A percentile compares a stretch with the other conserved stretches of the same genome.
Conservation (phyloP, 495 filamentous ascomycete genomes). For the Delitschia confertaspora region DNA sequence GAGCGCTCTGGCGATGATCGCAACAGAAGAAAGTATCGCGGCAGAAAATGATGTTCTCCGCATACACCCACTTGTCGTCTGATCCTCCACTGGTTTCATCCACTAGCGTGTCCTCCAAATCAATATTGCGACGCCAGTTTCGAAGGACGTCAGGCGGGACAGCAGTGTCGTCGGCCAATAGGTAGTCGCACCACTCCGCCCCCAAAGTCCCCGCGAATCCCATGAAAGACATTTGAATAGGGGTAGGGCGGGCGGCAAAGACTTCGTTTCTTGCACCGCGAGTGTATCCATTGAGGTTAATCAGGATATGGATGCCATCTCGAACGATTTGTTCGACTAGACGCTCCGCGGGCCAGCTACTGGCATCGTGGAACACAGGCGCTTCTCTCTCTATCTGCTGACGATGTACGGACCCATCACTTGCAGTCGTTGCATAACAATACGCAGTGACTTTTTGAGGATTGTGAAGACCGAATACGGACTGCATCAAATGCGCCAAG, state of each 20-base stretch:
- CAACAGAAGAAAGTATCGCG: slow-evolving; percentile 98
- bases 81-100: slow-evolving; percentile 59
- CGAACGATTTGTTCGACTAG: slow-evolving; percentile 81
- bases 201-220: slow-evolving; percentile 94
- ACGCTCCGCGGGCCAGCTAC: slow-evolving; percentile 73
- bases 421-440: slow-evolving; percentile 94
- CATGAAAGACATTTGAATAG: slow-evolving; percentile 99
- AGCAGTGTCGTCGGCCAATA: slow-evolving; percentile 81
- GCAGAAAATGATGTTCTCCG: slow-evolving; percentile 91
- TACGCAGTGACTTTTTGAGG: slow-evolving; percentile 65
- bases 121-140: slow-evolving; percentile 63
- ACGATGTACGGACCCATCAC: slow-evolving; percentile 84
- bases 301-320: slow-evolving; percentile 93
- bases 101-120: slow-evolving; percentile 58
- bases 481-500: slow-evolving; percentile 95
- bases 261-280: slow-evolving; percentile 95
- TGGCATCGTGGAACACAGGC: slow-evolving; percentile 85
- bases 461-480: slow-evolving; percentile 90
- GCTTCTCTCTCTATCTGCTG: slow-evolving; percentile 92
- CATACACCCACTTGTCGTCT: slow-evolving; percentile 81
- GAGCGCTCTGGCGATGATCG: slow-evolving; percentile 89
- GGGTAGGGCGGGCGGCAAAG: slow-evolving; percentile 88
- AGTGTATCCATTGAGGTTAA: slow-evolving; percentile 97
- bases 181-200: slow-evolving; percentile 98
- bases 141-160: slow-evolving; percentile 76